Conservation (phyloP, 805 yeast species). For the Wickerhamiella dianesei region DNA sequence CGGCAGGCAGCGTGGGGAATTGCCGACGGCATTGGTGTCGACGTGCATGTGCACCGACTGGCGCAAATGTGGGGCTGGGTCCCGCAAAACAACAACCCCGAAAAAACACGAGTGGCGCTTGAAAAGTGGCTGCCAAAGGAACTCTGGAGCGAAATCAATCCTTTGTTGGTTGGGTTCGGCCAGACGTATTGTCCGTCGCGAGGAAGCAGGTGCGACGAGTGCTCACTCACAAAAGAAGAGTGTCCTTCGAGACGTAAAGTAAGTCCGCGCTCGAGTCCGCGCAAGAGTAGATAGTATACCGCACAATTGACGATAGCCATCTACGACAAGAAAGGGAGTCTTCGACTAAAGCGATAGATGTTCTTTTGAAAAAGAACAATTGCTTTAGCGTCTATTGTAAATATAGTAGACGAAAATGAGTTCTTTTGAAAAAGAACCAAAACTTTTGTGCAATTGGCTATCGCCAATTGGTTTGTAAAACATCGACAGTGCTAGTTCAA, state of each 20-base stretch:
- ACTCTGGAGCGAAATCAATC: slow-evolving; percentile 76
- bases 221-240: neutral
- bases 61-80: slow-evolving; percentile 78
- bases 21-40: slow-evolving; percentile 81
- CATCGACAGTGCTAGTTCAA: too few relatives aligned
- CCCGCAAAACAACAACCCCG: slow-evolving; percentile 44
- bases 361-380: too few relatives aligned
- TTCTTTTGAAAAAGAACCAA: too few relatives aligned
- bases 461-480: too few relatives aligned
- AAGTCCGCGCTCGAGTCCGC: too few relatives aligned
- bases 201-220: neutral
- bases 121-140: slow-evolving; percentile 63
- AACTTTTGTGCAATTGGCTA: too few relatives aligned
- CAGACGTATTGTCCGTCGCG: slow-evolving; percentile 73
- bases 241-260: neutral
- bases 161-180: slow-evolving; percentile 83
- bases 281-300: too few relatives aligned
- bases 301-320: too few relatives aligned
- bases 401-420: too few relatives aligned
- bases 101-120: slow-evolving; percentile 51
- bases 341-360: too few relatives aligned
- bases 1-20: slow-evolving; percentile 71
- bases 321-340: too few relatives aligned
- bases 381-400: too few relatives aligned
- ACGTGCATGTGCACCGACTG: slow-evolving; percentile 74